These are phyloP conservation scores for Candida ulmi DNA, from an alignment of 805 yeast genomes.

Conservation along the genomic window DNA sequence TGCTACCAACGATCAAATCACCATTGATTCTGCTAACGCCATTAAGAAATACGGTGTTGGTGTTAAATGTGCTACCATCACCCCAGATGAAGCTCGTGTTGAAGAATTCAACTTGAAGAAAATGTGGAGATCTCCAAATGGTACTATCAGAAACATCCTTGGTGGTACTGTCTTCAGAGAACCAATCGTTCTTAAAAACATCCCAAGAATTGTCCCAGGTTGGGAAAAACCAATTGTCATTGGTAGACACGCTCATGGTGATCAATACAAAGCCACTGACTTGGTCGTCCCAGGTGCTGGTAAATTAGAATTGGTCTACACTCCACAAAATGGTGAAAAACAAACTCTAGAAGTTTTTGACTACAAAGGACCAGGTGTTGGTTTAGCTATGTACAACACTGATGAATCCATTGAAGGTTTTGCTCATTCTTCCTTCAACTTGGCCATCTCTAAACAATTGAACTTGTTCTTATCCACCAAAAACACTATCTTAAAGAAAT, in stretches of 20 bases:
- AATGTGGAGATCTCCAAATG: slow-evolving; percentile 86
- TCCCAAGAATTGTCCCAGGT: slow-evolving; percentile 71
- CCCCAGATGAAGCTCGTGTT: slow-evolving; percentile 79
- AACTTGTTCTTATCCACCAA: slow-evolving; percentile 70
- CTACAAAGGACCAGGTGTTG: slow-evolving; percentile 67
- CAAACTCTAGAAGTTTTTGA: slow-evolving; percentile 50
- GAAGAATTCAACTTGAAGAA: slow-evolving; percentile 66
- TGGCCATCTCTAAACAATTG: slow-evolving; percentile 59
- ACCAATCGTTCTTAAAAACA: slow-evolving; percentile 72
- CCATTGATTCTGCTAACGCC: slow-evolving; percentile 75
- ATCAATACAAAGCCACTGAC: slow-evolving; percentile 80
- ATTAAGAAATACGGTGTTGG: slow-evolving; percentile 73
- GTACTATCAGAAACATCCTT: slow-evolving; percentile 74
- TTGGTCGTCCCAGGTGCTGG: slow-evolving; percentile 64
- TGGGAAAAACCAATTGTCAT: slow-evolving; percentile 82
- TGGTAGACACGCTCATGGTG: slow-evolving; percentile 85
- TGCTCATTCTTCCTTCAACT: slow-evolving; percentile 74
- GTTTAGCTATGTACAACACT: slow-evolving; percentile 78
- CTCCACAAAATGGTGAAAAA: slow-evolving; percentile 53
- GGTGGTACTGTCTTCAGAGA: slow-evolving; percentile 85
- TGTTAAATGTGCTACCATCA: slow-evolving; percentile 79
- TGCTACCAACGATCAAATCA: slow-evolving; percentile 64
- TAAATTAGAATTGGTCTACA: slow-evolving; percentile 57
- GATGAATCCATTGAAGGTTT: slow-evolving; percentile 72
- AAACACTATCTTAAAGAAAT: slow-evolving; percentile 75